Conservation (phyloP, 805 yeast genomes). For the Cyberlindnera petersonii region DNA sequence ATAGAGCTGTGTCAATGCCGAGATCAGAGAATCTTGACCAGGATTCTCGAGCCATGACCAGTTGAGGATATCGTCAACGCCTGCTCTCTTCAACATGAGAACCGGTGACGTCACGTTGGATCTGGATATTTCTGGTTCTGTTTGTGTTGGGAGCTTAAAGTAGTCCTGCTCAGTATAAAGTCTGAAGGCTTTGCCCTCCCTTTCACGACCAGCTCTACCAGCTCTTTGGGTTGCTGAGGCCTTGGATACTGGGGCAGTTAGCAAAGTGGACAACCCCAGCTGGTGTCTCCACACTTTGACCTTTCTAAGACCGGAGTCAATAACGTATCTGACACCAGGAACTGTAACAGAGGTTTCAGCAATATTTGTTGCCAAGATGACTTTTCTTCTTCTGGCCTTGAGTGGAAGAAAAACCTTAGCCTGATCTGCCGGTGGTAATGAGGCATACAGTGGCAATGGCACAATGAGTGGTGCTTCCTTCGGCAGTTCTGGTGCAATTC, state of each 20-base stretch:
- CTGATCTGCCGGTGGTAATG: conserved; percentile 83
- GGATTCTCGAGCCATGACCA: conserved; percentile 97
- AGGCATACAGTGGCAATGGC: conserved; percentile 88
- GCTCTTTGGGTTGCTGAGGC: conserved; percentile 94
- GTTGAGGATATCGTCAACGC: conserved; percentile 74
- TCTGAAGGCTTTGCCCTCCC: conserved; percentile 84
- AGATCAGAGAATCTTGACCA: conserved; percentile 65
- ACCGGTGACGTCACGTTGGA: conserved; percentile 84
- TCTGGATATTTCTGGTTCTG: conserved; percentile 90
- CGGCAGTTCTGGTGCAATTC: conserved; percentile 62
- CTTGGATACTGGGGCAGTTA: conserved; percentile 88
- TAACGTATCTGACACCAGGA: conserved; percentile 87
- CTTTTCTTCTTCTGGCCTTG: conserved; percentile 68
- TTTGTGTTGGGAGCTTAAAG: conserved; percentile 60
- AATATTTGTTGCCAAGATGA: conserved; percentile 88
- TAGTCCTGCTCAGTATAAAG: conserved; percentile 75
- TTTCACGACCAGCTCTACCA: conserved; percentile 99
- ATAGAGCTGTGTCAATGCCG: conserved; percentile 76
- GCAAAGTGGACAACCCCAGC: conserved; percentile 84
- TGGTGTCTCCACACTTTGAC: conserved; percentile 95
- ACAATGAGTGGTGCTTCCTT: conserved; percentile 70
- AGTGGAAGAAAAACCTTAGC: conserved; percentile 69
- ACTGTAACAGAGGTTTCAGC: conserved; percentile 98
- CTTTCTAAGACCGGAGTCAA: conserved; percentile 89
- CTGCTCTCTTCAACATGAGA: conserved; percentile 75